Evolutionary conservation across 176 grass and related monocot species (phyloP), one percentile per base, ranked within the genome.

Genomic region (Alloteropsis semialata): DNA sequence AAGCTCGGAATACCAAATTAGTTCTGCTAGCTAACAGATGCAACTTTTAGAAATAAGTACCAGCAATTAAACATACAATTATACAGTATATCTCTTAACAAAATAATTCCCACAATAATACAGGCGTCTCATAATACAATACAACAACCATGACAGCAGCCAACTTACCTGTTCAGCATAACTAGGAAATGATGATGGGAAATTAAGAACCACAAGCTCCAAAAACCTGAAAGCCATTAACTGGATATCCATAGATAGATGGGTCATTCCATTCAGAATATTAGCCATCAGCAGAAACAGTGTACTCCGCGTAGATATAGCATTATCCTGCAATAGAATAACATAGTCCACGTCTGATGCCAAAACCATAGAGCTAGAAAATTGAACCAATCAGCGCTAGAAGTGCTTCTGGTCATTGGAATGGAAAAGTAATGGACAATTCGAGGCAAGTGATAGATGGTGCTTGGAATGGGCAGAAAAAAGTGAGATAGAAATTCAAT

Each of bases 221-320:
- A 98, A 85, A 86, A 93, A 98, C 10, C 90, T 95, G 56, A 98
- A 98, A 79, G 96, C 87, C 75, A 84, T 91, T 76, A 98, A 63
- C 58, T 94, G 91, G 62, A 95, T 87, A 48, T 95, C 91, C 78
- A 98, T 80, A 48, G 89, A 89, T 38, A 95, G 79, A 85, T 95
- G 91, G 33, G 96, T 93, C 91, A 95, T 93, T 74, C 89, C 96
- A 85, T 95, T 93, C 29, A 96, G 82, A 81, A 95, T 91, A 87
- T 95, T 91, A 12, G 92, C 91, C 91, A 98, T 92, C 77, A 98
- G 63, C 17, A 93, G 56, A 85, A 86, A 82, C 43, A 98, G 84
- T 62, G 78, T 90, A 50, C 83, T 86, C 16, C 88, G 45, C 2
- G 80, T 86, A 21, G 90, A 84, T 62, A 84, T 90, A 67, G 84